Evolutionary conservation across 768 basidiomycete species (phyloP), one percentile per base, ranked within the genome.

Genomic region (Russula griseocarnosa): DNA sequence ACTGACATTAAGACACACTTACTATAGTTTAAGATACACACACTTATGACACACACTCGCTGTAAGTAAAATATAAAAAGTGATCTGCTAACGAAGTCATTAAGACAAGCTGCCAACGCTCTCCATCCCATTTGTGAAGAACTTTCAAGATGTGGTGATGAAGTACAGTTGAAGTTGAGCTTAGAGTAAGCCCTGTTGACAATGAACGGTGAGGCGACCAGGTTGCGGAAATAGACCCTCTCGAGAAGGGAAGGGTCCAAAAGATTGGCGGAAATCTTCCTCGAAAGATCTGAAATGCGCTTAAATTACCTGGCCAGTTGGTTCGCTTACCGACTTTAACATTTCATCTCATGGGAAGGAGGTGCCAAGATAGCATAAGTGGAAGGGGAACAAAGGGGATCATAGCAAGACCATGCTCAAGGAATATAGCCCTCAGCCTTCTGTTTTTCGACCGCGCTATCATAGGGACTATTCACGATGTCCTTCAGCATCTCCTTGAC

Each of bases 311-410:
- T 0, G 5, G 22, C 58, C 42, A 55, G 59, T 51, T 52, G 42
- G 42, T 38, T 16, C 26, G 83, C 90, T 77, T 72, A 94, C 91
- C 96, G 61, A 93, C 92, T 69, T 94, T 86, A 90, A 97, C 96
- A 13, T 94, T 92, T 86, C 96, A 82, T 30, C 96, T 94, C 73
- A 94, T 94, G 18, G 95, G 94, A 97, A n/a, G n/a, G n/a, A n/a
- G n/a, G n/a, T n/a, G n/a, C 97, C 98, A 42, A 99, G 83, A 76
- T 98, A 98, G 64, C 95, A 90, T 5, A 96, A 98, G 75, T 98
- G 97, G 91, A 99, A 99, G 4, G 97, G 97, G 1, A 98, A 95
- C 93, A 42, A 96, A 82, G 46, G 93, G 94, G 63, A 95, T 95
- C 24, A 93, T 94, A 0, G 96, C 96, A 70, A 94, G 97, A 6